A percentile compares a stretch with the other conserved stretches of the same genome.
These are phyloP conservation scores for Claviceps sp. DNA, from an alignment of 2,329 filamentous ascomycete genomes.

Conservation along the genomic window DNA sequence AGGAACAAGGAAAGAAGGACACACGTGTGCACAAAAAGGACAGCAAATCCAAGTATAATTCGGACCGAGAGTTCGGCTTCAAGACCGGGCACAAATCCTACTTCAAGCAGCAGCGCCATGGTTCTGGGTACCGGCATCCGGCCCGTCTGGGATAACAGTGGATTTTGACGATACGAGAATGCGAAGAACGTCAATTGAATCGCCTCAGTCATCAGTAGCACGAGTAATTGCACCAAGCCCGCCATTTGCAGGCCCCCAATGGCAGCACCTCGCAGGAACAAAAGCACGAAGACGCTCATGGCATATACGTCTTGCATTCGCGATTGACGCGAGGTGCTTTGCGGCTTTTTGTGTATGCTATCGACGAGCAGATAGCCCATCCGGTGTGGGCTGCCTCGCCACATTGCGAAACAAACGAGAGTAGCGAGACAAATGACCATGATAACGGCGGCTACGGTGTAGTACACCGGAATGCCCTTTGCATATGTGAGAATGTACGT, in stretches of 20 bases:
- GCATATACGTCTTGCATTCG: slow-evolving; percentile 48
- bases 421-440: slow-evolving; percentile 12
- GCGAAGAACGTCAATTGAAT: slow-evolving; percentile 30
- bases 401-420: slow-evolving; percentile 18
- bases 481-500: slow-evolving; percentile 50
- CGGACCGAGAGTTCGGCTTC: neutral
- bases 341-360: slow-evolving; percentile 52
- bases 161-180: slow-evolving; percentile 25
- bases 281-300: slow-evolving; percentile 48
- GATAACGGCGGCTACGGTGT: slow-evolving; percentile 19
- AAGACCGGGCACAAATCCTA: neutral
- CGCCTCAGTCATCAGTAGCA: slow-evolving; percentile 57
- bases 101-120: neutral
- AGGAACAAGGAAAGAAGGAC: slow-evolving; percentile 44
- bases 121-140: neutral
- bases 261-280: slow-evolving; percentile 50
- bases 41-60: neutral
- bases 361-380: slow-evolving; percentile 19
- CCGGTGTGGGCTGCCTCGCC: slow-evolving; percentile 11
- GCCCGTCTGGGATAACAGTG: neutral
- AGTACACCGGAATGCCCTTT: slow-evolving; percentile 10
- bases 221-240: slow-evolving; percentile 49
- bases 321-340: slow-evolving; percentile 24
- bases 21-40: slow-evolving; percentile 25
- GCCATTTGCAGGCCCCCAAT: slow-evolving; percentile 49